Base-by-base conservation (phyloP, 805 yeast species). In the Hanseniaspora occidentalis region DNA sequence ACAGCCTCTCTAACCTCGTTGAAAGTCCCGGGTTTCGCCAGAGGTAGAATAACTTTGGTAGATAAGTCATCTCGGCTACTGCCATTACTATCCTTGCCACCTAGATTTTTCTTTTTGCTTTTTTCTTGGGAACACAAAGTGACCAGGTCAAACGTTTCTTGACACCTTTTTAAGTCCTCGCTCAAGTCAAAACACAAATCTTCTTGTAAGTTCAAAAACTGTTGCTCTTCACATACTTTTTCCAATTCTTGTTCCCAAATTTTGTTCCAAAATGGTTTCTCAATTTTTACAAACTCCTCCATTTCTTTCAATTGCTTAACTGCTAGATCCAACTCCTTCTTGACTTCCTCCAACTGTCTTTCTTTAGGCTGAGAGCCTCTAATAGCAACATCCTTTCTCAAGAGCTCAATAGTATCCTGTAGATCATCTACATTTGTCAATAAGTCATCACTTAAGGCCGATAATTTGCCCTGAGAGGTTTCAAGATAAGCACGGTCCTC, bases 181-280 rank as follows among this genome's bases (percentile, higher is more conserved):
- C 71, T 73, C 46, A 92, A 61, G 53, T 89, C 94, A 23, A 67
- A 69, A 1, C 84, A 74, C 41, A 94, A 70, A 45, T 84, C 95
- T 51, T 85, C 96, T 58, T 89, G 96, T 16, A 85, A 69, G 42
- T 83, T 83, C 61, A 88, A 76, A 57, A 85, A 85, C 48, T 89
- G 94, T 57, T 92, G 97, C 53, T 88, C 96, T 52, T 85, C 95
- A 47, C 95, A 81, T 11, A 92, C 89, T 27, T 79, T 79, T 45
- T 85, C 92, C 42, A 92, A 69, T 54, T 86, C 96, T 4, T 79
- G 65, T 54, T 88, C 96, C 96, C 98, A 89, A 7, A 84, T 79
- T 48, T 74, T 74, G 54, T 84, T 83, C 95, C 97, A 86, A 24
- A 75, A 76, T 6, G 86, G 79, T 47, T 82, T 82, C 53, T 86